These are phyloP conservation scores for Solanum infundibuliforme DNA, from an alignment of 257 asterid species.

Conservation along the genomic window DNA sequence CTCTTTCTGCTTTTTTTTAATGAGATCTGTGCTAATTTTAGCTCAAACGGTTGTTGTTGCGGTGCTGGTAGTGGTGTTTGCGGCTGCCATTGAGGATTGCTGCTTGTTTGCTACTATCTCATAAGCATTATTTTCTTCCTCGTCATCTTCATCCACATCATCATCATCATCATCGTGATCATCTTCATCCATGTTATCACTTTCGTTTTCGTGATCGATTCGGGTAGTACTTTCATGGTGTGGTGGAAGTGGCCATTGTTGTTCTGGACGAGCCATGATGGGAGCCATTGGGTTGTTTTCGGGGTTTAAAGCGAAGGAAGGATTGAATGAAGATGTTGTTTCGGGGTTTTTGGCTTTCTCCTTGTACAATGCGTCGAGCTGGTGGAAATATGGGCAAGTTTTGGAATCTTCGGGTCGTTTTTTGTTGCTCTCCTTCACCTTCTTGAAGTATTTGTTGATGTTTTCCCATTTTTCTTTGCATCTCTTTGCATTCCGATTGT, in stretches of 20 bases:
- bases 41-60: background rate
- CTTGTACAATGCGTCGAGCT: conserved; percentile 72
- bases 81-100: conserved; percentile 30
- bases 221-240: background rate
- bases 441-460: conserved; percentile 87
- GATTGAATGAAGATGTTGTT: background rate
- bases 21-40: background rate
- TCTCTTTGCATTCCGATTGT: conserved; percentile 65
- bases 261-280: conserved; percentile 90
- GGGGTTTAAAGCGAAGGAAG: conserved; percentile 10
- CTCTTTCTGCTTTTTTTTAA: background rate
- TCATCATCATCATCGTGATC: conserved; percentile 20
- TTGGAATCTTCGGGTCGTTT: conserved; percentile 77
- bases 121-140: conserved; percentile 37
- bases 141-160: conserved; percentile 25
- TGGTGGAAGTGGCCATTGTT: conserved; percentile 67
- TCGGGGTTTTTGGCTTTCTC: conserved; percentile 35
- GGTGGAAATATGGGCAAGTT: conserved; percentile 85
- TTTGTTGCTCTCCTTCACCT: conserved; percentile 82
- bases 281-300: conserved; percentile 39
- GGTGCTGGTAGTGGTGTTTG: conserved; percentile 24
- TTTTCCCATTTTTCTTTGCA: conserved; percentile 99
- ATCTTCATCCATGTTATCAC: conserved; percentile 18
- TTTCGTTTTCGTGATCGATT: conserved; percentile 18
- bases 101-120: conserved; percentile 61